Base-by-base conservation (phyloP, 1,284 basidiomycete species). In the Apiotrichum gamsii region DNA sequence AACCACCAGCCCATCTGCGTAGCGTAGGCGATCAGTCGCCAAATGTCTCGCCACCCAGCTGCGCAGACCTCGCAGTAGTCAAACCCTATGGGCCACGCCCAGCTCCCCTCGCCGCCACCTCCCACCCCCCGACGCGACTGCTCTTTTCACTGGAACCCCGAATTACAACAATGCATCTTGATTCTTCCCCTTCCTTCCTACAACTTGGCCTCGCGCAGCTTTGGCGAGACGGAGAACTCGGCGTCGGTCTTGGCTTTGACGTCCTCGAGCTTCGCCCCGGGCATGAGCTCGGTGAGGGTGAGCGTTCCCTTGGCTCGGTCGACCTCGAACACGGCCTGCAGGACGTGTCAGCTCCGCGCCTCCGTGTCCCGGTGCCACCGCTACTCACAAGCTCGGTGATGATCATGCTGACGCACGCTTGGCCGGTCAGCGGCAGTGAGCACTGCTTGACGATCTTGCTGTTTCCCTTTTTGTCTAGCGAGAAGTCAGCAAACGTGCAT, bases 381-480 rank as follows among this genome's bases (percentile, higher is more conserved):
- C n/a, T n/a, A n/a, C n/a, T n/a, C n/a, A 36, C n/a, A 10, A 94
- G 78, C 62, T 97, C 93, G 1, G 93, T 96, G 68, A 97, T 84
- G 67, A 96, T 93, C 60, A 83, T 80, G 72, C 84, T 86, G 52
- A 96, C 88, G 38, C 87, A 82, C 36, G 84, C 78, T 14, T 83
- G 82, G 25, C 93, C 93, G 0, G 93, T 97, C 21, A 94, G 75
- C 16, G 93, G 93, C 33, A 96, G 77, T 2, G 78, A 77, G 70
- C 90, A 95, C 64, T 85, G 74, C 60, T 84, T 77, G 43, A 93
- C 78, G 52, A 97, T 83, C 77, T 97, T 97, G 43, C 85, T 82
- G 56, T 80, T 80, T 42, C 90, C 91, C 64, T 89, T 82, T 75
- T 91, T 94, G 64, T 94, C 88, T n/a, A n/a, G n/a, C n/a, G n/a